Evolutionary conservation across 371 early-diverging fungal genomes (phyloP), one percentile per base, ranked within the genome.

Genomic region (Fennellomyces sp.): DNA sequence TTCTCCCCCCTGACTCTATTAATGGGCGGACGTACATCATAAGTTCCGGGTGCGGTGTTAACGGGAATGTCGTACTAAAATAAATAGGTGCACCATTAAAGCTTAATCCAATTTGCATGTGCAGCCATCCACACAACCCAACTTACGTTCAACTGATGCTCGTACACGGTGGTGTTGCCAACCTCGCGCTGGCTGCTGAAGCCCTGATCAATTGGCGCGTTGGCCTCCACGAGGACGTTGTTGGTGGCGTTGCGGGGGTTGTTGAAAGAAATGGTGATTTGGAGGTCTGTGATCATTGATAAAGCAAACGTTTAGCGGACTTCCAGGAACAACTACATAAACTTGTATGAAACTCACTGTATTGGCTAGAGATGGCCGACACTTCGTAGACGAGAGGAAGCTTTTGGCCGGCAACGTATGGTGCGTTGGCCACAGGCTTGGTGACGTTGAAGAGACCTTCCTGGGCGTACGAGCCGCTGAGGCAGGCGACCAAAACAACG

Each of bases 381-480:
- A 73, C 60, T 39, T 62, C 52, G 62, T 71, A 77, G 11, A 73
- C 64, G 35, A 73, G 69, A 42, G 77, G 77, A 25, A 77, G 59
- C n/a, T 65, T 65, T 60, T 69, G 73, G 28, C 74, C 69, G 11
- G 72, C 65, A 35, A 73, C 72, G 60, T 71, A 77, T 12, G 70
- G 69, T 28, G 70, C 60, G 63, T 42, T 63, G 58, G 25, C 21
- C 54, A 5, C 64, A 54, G 26, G 72, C 65, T 42, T 65, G 23
- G 55, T 38, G 39, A 54, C 39, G 67, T 7, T 70, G 50, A 51
- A 68, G 62, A 28, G 64, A 68, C 21, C 50, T 42, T 31, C 57
- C 58, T 50, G 55, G 50, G 45, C 56, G 28, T 39, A 39, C 36
- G 42, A 64, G 7, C 58, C 48, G 27, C 26, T 35, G 25, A 48